Percentiles rank a stretch among this genome's conserved stretches.
These are phyloP conservation scores for Curvularia eragrostidis DNA, from an alignment of 2,329 filamentous ascomycete species.

Conservation along the genomic window DNA sequence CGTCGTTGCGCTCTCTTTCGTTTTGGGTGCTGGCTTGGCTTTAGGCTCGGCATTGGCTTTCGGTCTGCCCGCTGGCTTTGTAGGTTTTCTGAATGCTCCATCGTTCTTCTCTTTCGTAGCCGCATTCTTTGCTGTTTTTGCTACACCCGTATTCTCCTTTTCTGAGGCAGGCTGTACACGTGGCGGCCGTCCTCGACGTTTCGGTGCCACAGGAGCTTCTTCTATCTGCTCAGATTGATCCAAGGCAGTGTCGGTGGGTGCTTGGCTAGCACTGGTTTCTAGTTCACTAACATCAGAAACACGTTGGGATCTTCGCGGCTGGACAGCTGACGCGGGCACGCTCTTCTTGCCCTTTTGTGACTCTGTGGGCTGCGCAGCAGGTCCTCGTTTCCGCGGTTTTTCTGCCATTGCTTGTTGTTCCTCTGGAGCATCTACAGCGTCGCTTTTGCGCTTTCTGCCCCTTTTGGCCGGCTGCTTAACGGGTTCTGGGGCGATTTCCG, in stretches of 20 bases:
- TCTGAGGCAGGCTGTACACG: conserved; percentile 26
- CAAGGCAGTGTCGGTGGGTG: conserved; percentile 24
- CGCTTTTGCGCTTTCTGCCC: conserved; percentile 42
- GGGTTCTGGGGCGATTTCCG: conserved; percentile 36
- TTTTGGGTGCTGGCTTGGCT: conserved; percentile 18
- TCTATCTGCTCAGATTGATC: conserved; percentile 36
- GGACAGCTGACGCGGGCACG: conserved; percentile 17
- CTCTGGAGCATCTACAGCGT: conserved; percentile 25
- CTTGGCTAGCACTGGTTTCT: conserved; percentile 34
- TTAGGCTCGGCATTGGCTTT: conserved; percentile 32
- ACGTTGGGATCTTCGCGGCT: conserved; percentile 37
- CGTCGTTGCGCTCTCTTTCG: conserved; percentile 14
- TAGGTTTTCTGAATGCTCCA: conserved; percentile 36
- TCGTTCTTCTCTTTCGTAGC: conserved; percentile 23
- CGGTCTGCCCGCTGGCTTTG: conserved; percentile 31
- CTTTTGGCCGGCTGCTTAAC: conserved; percentile 34
- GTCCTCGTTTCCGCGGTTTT: conserved; percentile 30
- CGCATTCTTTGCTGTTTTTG: conserved; percentile 18
- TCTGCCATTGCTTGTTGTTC: conserved; percentile 25
- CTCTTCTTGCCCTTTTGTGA: conserved; percentile 31
- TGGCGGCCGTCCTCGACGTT: conserved; percentile 37
- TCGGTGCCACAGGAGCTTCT: conserved; percentile 27
- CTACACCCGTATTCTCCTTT: conserved; percentile 17
- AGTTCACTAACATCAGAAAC: conserved; percentile 40
- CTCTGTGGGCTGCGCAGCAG: conserved; percentile 17